These are phyloP conservation scores for Citrullus amarus DNA, from an alignment of 306 rosid species.

Conservation along the genomic window DNA sequence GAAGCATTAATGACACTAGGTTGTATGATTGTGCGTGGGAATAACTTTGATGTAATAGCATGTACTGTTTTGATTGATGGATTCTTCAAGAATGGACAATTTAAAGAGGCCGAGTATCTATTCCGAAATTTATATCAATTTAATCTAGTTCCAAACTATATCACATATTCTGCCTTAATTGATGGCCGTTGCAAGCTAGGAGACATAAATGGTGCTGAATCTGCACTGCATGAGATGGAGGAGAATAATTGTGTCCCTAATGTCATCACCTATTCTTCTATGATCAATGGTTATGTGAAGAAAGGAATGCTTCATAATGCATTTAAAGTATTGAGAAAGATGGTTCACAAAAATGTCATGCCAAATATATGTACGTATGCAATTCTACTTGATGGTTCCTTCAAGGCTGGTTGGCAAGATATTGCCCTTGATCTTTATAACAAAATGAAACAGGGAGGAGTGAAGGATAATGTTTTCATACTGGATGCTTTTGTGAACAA, in stretches of 20 bases:
- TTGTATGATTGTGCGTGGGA: constrained; percentile 73
- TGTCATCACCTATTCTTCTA: constrained; percentile 55
- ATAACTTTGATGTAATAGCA: constrained; percentile 47
- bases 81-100: constrained; percentile 58
- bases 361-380: constrained; percentile 64
- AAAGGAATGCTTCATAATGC: constrained; percentile 68
- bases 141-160: constrained; percentile 47
- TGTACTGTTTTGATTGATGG: constrained; percentile 66
- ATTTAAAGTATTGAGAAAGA: constrained; percentile 37
- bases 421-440: constrained; percentile 46
- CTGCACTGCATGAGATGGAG: constrained; percentile 46
- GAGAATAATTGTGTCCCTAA: constrained; percentile 45
- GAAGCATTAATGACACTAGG: constrained; percentile 58
- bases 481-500: constrained; percentile 67
- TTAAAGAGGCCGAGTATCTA: constrained; percentile 46
- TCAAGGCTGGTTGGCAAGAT: constrained; percentile 52
- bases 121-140: constrained; percentile 37
- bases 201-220: constrained; percentile 49
- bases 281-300: constrained; percentile 65
- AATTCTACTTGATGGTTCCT: constrained; percentile 47
- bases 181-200: constrained; percentile 68
- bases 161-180: constrained; percentile 61
- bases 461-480: constrained; percentile 47
- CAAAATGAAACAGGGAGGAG: constrained; percentile 54
- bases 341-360: constrained; percentile 39